Conservation (phyloP, 495 filamentous ascomycete genomes). For the Articulospora tetracladia region DNA sequence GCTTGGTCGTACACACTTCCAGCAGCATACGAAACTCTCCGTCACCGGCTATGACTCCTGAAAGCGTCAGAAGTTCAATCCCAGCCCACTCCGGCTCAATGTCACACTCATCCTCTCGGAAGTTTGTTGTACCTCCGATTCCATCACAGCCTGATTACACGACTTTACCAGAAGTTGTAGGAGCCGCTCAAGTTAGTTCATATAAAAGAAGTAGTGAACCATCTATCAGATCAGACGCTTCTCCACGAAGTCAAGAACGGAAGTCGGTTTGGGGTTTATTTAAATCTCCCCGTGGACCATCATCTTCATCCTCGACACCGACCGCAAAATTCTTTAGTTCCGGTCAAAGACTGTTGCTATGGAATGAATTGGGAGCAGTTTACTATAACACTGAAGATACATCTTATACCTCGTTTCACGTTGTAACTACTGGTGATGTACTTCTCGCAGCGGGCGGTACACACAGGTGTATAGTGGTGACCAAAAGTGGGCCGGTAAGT, state of each 20-base stretch:
- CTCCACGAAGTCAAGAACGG: background rate
- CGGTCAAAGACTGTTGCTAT: background rate
- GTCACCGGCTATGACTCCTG: conserved; percentile 4
- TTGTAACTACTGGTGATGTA: conserved; percentile 1
- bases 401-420: background rate
- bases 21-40: background rate
- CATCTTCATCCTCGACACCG: background rate
- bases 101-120: background rate
- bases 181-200: no score
- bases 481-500: background rate
- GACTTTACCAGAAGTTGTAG: conserved; percentile 5
- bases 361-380: conserved; percentile 3
- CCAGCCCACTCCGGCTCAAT: background rate
- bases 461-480: background rate
- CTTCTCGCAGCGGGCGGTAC: conserved; percentile 9
- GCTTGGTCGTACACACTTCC: no score
- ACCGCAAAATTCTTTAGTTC: conserved; percentile 4
- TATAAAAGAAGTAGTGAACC: background rate
- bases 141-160: conserved; percentile 1
- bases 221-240: background rate
- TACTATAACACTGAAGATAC: conserved; percentile 4
- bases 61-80: background rate
- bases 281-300: background rate
- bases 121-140: background rate
- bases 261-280: conserved; percentile 1